Conservation (phyloP, 192 early-diverging fungal species). For the Entophlyctis helioformis region DNA sequence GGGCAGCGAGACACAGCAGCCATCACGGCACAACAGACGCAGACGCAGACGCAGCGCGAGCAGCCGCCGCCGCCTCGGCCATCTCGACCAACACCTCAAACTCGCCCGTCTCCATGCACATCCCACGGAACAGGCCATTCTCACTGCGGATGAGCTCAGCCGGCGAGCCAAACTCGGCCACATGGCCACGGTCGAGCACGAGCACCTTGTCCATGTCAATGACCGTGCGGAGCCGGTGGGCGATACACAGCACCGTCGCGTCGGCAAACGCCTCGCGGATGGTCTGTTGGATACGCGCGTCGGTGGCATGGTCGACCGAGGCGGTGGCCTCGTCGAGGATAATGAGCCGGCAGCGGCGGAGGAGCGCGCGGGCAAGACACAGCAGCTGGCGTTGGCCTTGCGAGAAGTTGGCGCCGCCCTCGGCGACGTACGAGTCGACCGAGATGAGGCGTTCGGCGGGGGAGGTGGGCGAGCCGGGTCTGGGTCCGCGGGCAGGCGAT, state of each 20-base stretch:
- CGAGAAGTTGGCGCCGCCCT: slow-evolving; percentile 55
- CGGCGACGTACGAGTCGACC: slow-evolving; percentile 20
- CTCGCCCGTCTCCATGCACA: slow-evolving; percentile 78
- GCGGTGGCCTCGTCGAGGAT: slow-evolving; percentile 85
- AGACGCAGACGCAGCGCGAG: no score
- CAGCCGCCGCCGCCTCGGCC: no score
- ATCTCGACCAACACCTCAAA: slow-evolving; percentile 56
- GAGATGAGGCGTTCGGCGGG: neutral
- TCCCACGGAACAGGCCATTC: slow-evolving; percentile 53
- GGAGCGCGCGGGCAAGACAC: slow-evolving; percentile 45
- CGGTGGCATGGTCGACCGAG: slow-evolving; percentile 51
- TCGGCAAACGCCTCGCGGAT: slow-evolving; percentile 61
- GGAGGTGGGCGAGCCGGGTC: no score
- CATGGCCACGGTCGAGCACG: slow-evolving; percentile 59
- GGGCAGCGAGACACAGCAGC: no score
- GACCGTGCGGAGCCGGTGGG: slow-evolving; percentile 63
- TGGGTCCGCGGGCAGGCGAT: no score
- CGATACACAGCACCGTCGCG: slow-evolving; percentile 75
- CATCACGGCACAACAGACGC: no score
- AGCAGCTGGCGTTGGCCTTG: slow-evolving; percentile 64
- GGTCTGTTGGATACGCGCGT: slow-evolving; percentile 61
- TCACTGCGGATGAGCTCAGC: slow-evolving; percentile 32
- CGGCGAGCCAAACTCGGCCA: slow-evolving; percentile 52
- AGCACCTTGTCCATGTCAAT: slow-evolving; percentile 66
- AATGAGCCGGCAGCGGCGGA: slow-evolving; percentile 54